Evolutionary conservation across 306 rosid genomes (phyloP).

Genomic region (Albizia julibrissin): DNA sequence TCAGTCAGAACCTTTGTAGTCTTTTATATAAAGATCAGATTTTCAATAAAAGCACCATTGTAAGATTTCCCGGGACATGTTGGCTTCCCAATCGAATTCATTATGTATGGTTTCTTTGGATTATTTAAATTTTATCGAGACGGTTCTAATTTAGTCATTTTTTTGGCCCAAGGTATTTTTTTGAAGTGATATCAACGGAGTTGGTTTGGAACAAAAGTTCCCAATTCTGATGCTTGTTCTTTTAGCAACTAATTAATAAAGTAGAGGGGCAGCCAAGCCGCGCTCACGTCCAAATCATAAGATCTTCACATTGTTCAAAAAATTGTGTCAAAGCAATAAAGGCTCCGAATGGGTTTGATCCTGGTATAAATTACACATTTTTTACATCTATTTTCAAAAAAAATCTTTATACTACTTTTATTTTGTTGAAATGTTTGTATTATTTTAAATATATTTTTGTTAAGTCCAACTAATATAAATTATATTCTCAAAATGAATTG

Average conservation of each 20-base stretch:
- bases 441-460: too few relatives aligned
- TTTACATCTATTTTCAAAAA: too few relatives aligned
- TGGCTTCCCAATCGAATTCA: neutral
- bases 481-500: too few relatives aligned
- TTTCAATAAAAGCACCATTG: too few relatives aligned
- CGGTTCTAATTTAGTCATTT: neutral
- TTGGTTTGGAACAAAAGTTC: neutral
- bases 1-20: too few relatives aligned
- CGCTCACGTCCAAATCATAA: neutral
- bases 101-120: neutral
- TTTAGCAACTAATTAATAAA: neutral
- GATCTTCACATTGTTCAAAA: neutral
- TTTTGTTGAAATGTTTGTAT: too few relatives aligned
- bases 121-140: neutral
- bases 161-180: neutral
- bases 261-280: neutral
- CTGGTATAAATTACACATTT: too few relatives aligned
- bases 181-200: too few relatives aligned
- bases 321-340: neutral
- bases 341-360: too few relatives aligned
- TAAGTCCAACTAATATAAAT: too few relatives aligned
- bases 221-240: neutral
- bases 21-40: too few relatives aligned
- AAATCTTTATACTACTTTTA: too few relatives aligned
- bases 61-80: neutral